phyloP scores from a whole-genome alignment of 2,329 filamentous ascomycete genomes.

The Drechslerella coelobrocha region DNA sequence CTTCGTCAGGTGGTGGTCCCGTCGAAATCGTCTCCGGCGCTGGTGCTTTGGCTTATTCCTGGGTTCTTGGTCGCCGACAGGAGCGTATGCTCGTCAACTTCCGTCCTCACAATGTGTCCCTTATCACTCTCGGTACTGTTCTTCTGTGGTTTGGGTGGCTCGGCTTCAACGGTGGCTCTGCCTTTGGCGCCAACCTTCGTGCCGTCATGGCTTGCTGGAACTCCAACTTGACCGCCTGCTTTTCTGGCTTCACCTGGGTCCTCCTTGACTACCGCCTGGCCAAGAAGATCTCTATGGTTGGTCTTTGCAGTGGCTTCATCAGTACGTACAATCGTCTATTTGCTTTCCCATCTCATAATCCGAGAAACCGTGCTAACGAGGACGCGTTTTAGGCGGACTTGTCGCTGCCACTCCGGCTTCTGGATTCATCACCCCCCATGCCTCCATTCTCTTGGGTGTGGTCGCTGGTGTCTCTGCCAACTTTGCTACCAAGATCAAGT shows the following conservation, averaged over 20 bases:
- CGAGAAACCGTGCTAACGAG: constrained; percentile 3
- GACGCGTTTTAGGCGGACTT: constrained; percentile 61
- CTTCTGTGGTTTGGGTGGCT: constrained; percentile 99
- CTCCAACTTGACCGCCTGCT: constrained; percentile 89
- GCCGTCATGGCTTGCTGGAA: constrained; percentile 99
- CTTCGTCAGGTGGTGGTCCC: constrained; percentile 72
- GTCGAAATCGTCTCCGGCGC: constrained; percentile 96
- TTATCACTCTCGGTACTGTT: constrained; percentile 93
- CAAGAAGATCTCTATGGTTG: constrained; percentile 86
- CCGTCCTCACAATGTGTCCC: constrained; percentile 96
- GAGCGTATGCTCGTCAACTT: constrained; percentile 99
- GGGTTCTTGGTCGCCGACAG: constrained; percentile 92
- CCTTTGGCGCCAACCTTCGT: constrained; percentile 91
- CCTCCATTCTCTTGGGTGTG: constrained; percentile 71
- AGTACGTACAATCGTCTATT: constrained; percentile 57
- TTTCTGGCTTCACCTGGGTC: constrained; percentile 91
- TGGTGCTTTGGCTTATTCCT: constrained; percentile 91
- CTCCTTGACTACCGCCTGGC: constrained; percentile 93
- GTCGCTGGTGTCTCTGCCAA: constrained; percentile 64
- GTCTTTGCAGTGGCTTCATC: constrained; percentile 75
- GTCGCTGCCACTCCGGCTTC: constrained; percentile 74
- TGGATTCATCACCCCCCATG: constrained; percentile 73
- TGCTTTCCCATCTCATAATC: not conserved
- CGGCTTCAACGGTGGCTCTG: constrained; percentile 95
- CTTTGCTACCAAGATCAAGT: constrained; percentile 55